A percentile compares a stretch with the other conserved stretches of the same genome.
These are phyloP conservation scores for Aspergillus japonicus DNA, from an alignment of 2,329 filamentous ascomycete genomes.

Conservation along the genomic window DNA sequence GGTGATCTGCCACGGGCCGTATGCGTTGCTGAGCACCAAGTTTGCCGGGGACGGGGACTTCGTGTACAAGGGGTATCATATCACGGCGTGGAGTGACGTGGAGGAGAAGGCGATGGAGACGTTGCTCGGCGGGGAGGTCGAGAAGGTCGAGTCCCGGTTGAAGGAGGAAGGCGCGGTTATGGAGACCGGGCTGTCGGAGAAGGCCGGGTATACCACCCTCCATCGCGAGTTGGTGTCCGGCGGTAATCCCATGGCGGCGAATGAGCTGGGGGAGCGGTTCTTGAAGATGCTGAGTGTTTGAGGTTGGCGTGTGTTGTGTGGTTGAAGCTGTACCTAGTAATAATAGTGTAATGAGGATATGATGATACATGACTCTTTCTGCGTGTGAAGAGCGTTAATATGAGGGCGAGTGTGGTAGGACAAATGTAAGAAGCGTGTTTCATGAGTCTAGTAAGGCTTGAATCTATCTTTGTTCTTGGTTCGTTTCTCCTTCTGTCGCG, in stretches of 20 bases:
- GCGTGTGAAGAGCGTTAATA: no score
- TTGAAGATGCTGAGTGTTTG: conserved; percentile 33
- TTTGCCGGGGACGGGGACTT: conserved; percentile 37
- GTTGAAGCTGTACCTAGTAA: not conserved
- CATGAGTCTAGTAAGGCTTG: conserved; percentile 33
- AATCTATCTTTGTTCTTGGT: conserved; percentile 37
- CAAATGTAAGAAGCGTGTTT: not conserved
- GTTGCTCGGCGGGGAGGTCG: conserved; percentile 43
- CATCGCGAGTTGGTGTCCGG: conserved; percentile 42
- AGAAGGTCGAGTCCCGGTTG: conserved; percentile 43
- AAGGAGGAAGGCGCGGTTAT: conserved; percentile 45
- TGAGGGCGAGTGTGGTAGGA: no score
- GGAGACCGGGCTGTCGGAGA: conserved; percentile 43
- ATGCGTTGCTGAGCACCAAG: conserved; percentile 46
- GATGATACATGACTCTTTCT: conserved; percentile 7
- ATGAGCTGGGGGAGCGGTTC: conserved; percentile 34
- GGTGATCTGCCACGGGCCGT: conserved; percentile 49
- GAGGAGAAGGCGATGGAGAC: conserved; percentile 51
- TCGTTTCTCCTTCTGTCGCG: conserved; percentile 35
- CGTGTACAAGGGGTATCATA: conserved; percentile 47
- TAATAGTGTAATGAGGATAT: not conserved
- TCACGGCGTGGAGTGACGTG: conserved; percentile 47
- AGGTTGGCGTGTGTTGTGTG: not conserved
- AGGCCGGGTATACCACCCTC: conserved; percentile 43
- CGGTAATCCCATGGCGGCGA: conserved; percentile 35